A percentile compares a stretch with the other conserved stretches of the same genome.
Evolutionary conservation across 2,329 filamentous ascomycete species (phyloP).

Genomic region (Aspergillus candidus): DNA sequence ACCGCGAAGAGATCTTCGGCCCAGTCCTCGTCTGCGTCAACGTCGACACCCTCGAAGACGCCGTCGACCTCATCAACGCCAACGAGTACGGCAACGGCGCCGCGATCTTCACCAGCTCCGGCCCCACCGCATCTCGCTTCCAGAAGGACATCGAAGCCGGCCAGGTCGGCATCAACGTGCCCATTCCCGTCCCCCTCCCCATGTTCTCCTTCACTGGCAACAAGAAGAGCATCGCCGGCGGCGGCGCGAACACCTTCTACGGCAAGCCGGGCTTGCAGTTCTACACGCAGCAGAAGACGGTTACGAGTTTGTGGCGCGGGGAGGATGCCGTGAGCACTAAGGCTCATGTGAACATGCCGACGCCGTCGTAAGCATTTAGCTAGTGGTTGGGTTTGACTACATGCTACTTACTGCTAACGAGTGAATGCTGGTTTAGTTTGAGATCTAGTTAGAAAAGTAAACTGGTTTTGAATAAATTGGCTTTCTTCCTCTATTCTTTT

Average conservation of each 20-base stretch:
- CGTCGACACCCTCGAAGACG: constrained; percentile 55
- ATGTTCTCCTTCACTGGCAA: constrained; percentile 63
- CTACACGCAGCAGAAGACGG: constrained; percentile 96
- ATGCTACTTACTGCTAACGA: no score
- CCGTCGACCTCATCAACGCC: constrained; percentile 57
- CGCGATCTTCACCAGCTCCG: constrained; percentile 59
- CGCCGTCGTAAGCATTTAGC: constrained; percentile 39
- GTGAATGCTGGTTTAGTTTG: no score
- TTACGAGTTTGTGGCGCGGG: constrained; percentile 82
- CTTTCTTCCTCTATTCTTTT: no score
- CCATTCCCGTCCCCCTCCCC: constrained; percentile 57
- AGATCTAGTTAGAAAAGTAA: no score
- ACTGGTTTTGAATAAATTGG: no score
- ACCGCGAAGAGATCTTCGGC: constrained; percentile 62
- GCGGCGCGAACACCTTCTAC: constrained; percentile 91
- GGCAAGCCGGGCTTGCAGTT: constrained; percentile 88
- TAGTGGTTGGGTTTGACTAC: no score
- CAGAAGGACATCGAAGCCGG: constrained; percentile 61
- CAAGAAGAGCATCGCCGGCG: constrained; percentile 88
- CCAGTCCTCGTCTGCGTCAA: constrained; percentile 60
- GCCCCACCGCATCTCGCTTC: constrained; percentile 56
- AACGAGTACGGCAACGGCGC: constrained; percentile 65
- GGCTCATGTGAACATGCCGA: constrained; percentile 85
- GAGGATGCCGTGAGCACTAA: constrained; percentile 80
- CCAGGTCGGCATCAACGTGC: constrained; percentile 62